These are phyloP conservation scores for Cardamine resedifolia DNA, from an alignment of 345 rosid species.

Conservation along the genomic window DNA sequence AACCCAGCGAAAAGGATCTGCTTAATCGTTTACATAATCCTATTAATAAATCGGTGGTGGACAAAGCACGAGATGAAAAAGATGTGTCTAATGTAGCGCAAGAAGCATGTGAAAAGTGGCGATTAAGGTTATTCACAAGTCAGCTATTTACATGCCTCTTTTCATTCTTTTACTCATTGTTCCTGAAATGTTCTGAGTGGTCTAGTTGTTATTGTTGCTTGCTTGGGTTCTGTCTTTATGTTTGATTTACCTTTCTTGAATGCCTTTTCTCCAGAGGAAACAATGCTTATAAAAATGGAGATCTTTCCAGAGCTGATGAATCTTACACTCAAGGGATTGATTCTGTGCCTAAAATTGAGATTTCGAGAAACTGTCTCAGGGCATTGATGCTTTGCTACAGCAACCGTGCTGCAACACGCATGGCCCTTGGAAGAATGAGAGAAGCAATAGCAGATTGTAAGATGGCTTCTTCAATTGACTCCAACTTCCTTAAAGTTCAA, in stretches of 20 bases:
- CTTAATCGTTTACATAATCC: conserved; percentile 40
- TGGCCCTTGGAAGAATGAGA: conserved; percentile 88
- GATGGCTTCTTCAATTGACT: conserved; percentile 78
- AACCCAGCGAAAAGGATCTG: conserved; percentile 41
- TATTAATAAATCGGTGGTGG: conserved; percentile 40
- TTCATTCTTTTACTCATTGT: conserved; percentile 15
- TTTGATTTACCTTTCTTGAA: conserved; percentile 21
- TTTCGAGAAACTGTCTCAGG: conserved; percentile 76
- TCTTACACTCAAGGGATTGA: conserved; percentile 76
- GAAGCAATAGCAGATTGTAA: conserved; percentile 86
- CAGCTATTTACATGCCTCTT: conserved; percentile 8
- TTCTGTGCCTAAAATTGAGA: conserved; percentile 63
- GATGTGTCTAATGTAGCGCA: conserved; percentile 57
- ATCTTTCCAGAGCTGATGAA: conserved; percentile 79
- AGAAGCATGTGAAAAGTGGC: conserved; percentile 98
- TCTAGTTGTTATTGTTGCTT: conserved; percentile 8
- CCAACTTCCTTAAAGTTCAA: conserved; percentile 79
- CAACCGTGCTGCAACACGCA: conserved; percentile 90
- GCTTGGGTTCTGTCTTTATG: conserved; percentile 8
- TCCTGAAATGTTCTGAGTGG: neutral
- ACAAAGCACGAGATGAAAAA: conserved; percentile 45
- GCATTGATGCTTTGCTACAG: conserved; percentile 93
- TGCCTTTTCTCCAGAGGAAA: conserved; percentile 69
- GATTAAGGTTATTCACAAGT: conserved; percentile 61
- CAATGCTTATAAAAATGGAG: conserved; percentile 77